Evolutionary conservation across 345 rosid species (phyloP).

Genomic region (Pistacia vera): DNA sequence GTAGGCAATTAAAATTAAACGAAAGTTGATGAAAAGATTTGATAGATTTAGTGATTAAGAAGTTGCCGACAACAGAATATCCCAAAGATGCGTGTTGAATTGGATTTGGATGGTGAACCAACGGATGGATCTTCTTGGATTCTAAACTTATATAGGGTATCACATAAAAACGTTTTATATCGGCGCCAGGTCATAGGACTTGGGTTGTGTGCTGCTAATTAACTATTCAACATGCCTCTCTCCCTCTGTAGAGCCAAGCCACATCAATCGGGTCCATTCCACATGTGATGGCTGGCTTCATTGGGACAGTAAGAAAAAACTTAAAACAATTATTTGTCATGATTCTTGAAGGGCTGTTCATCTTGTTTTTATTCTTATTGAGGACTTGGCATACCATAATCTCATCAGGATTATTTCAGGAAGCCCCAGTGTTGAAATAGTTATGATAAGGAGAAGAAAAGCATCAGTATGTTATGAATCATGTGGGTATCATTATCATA

Average conservation of each 20-base stretch:
- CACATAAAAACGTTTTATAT: background rate
- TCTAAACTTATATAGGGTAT: background rate
- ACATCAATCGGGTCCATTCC: too few relatives aligned
- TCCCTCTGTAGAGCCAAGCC: too few relatives aligned
- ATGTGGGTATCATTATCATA: background rate
- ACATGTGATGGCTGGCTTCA: too few relatives aligned
- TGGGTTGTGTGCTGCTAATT: background rate
- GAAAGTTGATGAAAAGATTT: background rate
- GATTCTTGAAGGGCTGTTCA: too few relatives aligned
- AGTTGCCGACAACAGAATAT: background rate
- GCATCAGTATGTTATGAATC: background rate
- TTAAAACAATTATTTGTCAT: too few relatives aligned
- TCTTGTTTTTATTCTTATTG: too few relatives aligned
- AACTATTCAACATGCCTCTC: background rate
- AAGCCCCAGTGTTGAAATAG: too few relatives aligned
- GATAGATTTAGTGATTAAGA: background rate
- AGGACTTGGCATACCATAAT: too few relatives aligned
- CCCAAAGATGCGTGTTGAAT: background rate
- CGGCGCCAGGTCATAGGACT: background rate
- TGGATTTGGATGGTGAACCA: background rate
- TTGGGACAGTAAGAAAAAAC: too few relatives aligned
- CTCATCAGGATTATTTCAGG: too few relatives aligned
- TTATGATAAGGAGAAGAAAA: too few relatives aligned
- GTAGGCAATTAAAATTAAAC: too few relatives aligned
- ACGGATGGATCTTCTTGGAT: background rate